A percentile compares a stretch with the other conserved stretches of the same genome.
phyloP scores from a whole-genome alignment of 805 yeast genomes.

The Hanseniaspora vineae region DNA sequence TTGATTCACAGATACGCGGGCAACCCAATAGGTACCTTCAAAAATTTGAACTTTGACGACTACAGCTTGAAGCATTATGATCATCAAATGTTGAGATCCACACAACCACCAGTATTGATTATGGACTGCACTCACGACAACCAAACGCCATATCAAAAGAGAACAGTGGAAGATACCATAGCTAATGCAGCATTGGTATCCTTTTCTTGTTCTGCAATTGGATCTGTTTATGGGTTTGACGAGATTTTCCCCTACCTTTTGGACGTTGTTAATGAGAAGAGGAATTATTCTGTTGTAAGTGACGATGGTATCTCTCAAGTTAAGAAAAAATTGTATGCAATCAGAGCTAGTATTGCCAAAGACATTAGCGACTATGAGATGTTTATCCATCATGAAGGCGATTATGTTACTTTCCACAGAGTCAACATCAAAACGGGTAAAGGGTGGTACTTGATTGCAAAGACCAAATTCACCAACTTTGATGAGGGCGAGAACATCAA shows the following conservation, averaged over 20 bases:
- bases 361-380: slow-evolving; percentile 61
- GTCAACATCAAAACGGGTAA: slow-evolving; percentile 70
- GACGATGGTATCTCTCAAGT: slow-evolving; percentile 59
- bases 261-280: slow-evolving; percentile 65
- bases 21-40: slow-evolving; percentile 83
- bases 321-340: slow-evolving; percentile 45
- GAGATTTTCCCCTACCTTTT: slow-evolving; percentile 77
- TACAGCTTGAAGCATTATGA: slow-evolving; percentile 28
- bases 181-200: slow-evolving; percentile 94
- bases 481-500: slow-evolving; percentile 36
- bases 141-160: slow-evolving; percentile 74
- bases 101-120: slow-evolving; percentile 84
- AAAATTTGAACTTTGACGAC: slow-evolving; percentile 66
- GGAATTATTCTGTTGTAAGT: slow-evolving; percentile 39
- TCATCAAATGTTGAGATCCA: slow-evolving; percentile 40
- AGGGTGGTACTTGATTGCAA: slow-evolving; percentile 81
- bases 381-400: slow-evolving; percentile 91
- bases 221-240: slow-evolving; percentile 88
- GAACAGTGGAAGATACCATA: slow-evolving; percentile 87
- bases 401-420: slow-evolving; percentile 82
- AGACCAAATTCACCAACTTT: slow-evolving; percentile 51
- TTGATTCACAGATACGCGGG: slow-evolving; percentile 91
- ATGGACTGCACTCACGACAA: slow-evolving; percentile 99
- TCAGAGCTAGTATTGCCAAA: slow-evolving; percentile 43
- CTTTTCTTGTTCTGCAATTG: slow-evolving; percentile 85